phyloP scores from a whole-genome alignment of 1,139 yeast genomes.

The Hanseniaspora sp. region DNA sequence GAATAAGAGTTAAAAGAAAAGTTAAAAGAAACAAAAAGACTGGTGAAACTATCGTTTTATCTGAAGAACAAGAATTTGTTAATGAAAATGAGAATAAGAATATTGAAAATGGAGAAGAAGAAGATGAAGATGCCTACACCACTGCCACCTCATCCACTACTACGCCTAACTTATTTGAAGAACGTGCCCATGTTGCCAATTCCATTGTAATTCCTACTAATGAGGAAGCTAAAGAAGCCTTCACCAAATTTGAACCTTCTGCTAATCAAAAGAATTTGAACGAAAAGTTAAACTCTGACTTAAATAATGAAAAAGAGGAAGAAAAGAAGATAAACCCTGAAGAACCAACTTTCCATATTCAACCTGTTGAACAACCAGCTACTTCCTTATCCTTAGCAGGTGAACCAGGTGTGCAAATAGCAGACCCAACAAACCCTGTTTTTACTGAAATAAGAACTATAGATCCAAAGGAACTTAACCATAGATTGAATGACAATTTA shows the following conservation, averaged over 20 bases:
- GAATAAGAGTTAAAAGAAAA: constrained; percentile 29
- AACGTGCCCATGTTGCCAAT: constrained; percentile 16
- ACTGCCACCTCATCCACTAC: constrained; percentile 20
- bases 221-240: constrained; percentile 29
- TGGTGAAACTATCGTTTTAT: constrained; percentile 31
- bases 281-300: no score
- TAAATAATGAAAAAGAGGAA: no score
- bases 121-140: constrained; percentile 17
- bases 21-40: constrained; percentile 32
- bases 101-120: no score
- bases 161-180: constrained; percentile 16
- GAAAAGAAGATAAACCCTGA: not conserved
- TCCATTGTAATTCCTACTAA: constrained; percentile 24
- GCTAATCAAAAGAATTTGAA: no score
- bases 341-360: constrained; percentile 9
- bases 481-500: constrained; percentile 34
- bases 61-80: constrained; percentile 26
- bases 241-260: constrained; percentile 34
- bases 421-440: constrained; percentile 38
- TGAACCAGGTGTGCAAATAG: constrained; percentile 36
- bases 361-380: constrained; percentile 11
- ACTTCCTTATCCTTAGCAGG: constrained; percentile 20
- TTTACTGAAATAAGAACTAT: constrained; percentile 38
- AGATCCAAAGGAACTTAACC: constrained; percentile 42
- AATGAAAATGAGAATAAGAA: constrained; percentile 18